Evolutionary conservation across 2,329 filamentous ascomycete species (phyloP).

Genomic region (Mariannaea sp.): DNA sequence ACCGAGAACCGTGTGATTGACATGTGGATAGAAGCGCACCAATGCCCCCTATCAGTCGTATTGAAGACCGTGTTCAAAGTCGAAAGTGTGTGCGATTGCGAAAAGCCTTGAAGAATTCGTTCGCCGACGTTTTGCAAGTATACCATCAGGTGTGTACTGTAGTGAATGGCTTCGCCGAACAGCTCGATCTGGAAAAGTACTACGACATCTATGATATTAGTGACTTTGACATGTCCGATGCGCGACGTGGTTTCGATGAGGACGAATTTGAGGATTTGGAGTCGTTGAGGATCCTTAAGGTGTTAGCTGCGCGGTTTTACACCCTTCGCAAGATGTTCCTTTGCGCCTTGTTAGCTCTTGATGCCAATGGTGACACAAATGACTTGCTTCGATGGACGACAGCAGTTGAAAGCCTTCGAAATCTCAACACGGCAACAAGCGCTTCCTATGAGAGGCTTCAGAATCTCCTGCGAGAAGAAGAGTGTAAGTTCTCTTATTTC

Average conservation of each 20-base stretch:
- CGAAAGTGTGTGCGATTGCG: constrained; percentile 82
- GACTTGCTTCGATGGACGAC: constrained; percentile 81
- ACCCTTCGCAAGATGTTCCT: constrained; percentile 83
- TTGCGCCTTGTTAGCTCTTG: constrained; percentile 85
- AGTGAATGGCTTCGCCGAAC: constrained; percentile 75
- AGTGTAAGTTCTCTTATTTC: constrained; percentile 60
- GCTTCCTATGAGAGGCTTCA: constrained; percentile 69
- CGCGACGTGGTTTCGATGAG: constrained; percentile 67
- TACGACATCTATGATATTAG: constrained; percentile 87
- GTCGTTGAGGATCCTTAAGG: constrained; percentile 79
- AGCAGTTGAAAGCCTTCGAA: constrained; percentile 75
- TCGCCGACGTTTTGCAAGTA: constrained; percentile 71
- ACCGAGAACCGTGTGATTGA: constrained; percentile 1
- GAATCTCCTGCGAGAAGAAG: constrained; percentile 75
- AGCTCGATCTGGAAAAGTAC: constrained; percentile 86
- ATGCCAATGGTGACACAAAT: constrained; percentile 76
- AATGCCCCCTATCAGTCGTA: constrained; percentile 85
- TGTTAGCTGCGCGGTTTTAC: constrained; percentile 79
- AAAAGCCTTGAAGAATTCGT: constrained; percentile 71
- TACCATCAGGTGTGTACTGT: constrained; percentile 72
- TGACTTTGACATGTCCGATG: constrained; percentile 72
- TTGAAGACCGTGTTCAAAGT: constrained; percentile 81
- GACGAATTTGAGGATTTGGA: constrained; percentile 76
- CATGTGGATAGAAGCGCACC: constrained; percentile 71
- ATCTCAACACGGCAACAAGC: constrained; percentile 64